phyloP scores from a whole-genome alignment of 2,329 filamentous ascomycete genomes.

The Xylariaceae sp. region DNA sequence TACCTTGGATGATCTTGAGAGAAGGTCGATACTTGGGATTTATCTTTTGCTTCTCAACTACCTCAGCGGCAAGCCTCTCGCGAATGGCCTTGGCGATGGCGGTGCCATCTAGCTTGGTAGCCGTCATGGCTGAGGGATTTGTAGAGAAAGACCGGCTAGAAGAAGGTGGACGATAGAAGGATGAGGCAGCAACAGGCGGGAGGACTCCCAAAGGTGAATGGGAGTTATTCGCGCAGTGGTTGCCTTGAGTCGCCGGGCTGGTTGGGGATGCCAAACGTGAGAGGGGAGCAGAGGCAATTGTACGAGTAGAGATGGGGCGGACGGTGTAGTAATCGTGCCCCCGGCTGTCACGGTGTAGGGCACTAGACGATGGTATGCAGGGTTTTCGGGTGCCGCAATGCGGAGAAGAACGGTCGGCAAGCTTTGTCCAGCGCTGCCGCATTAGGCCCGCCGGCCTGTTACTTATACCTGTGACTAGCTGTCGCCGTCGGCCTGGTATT shows the following conservation, averaged over 20 bases:
- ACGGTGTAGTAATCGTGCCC: constrained; percentile 15
- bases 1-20: constrained; percentile 93
- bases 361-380: constrained; percentile 17
- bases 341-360: constrained; percentile 15
- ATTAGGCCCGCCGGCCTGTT: background rate
- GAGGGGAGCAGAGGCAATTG: constrained; percentile 13
- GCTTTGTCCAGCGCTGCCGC: background rate
- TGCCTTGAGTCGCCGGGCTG: constrained; percentile 7
- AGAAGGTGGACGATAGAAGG: constrained; percentile 15
- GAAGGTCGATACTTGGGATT: constrained; percentile 88
- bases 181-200: constrained; percentile 11
- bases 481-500: too few species aligned
- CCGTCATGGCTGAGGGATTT: constrained; percentile 69
- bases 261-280: constrained; percentile 7
- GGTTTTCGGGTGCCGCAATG: constrained; percentile 25
- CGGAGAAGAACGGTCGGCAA: constrained; percentile 15
- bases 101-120: constrained; percentile 90
- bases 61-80: constrained; percentile 75
- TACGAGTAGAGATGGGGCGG: constrained; percentile 11
- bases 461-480: background rate
- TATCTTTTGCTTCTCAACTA: constrained; percentile 72
- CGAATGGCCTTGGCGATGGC: constrained; percentile 91
- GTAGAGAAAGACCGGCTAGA: constrained; percentile 39
- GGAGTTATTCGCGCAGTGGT: constrained; percentile 8
- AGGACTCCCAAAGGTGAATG: constrained; percentile 1